Percentiles rank a stretch among this genome's conserved stretches.
Conservation (phyloP, 208 protist species). For the Crithidia sp. region DNA sequence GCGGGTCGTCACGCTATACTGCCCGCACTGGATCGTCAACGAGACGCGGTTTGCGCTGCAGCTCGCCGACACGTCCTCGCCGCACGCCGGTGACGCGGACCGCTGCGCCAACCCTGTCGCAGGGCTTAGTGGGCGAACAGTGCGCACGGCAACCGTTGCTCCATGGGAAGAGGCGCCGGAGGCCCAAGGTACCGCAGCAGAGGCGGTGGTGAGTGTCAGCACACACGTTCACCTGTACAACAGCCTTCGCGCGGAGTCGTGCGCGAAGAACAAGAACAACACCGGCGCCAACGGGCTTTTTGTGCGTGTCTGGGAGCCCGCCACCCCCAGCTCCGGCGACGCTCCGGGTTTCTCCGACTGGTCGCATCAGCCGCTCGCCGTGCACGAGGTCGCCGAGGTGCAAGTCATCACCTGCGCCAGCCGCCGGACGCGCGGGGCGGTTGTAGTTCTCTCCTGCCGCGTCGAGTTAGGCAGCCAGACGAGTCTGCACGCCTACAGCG, state of each 20-base stretch:
- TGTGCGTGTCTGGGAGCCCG: constrained; percentile 28
- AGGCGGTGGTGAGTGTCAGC: not conserved
- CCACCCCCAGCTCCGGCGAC: not conserved
- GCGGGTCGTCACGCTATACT: constrained; percentile 50
- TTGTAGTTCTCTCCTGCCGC: constrained; percentile 61
- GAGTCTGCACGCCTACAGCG: constrained; percentile 37
- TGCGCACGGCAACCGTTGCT: constrained; percentile 26
- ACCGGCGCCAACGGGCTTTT: constrained; percentile 26
- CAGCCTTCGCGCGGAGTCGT: constrained; percentile 41
- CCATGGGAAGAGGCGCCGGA: not conserved
- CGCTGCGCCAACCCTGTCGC: constrained; percentile 18
- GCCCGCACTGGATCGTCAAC: constrained; percentile 74
- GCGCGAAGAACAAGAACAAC: constrained; percentile 13
- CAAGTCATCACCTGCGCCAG: constrained; percentile 28
- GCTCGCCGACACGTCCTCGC: constrained; percentile 37
- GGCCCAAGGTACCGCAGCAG: not conserved
- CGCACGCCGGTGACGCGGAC: constrained; percentile 8
- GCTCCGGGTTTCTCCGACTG: constrained; percentile 50
- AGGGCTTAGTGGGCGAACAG: constrained; percentile 21
- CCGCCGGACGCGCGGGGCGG: constrained; percentile 13
- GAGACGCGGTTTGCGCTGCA: constrained; percentile 49
- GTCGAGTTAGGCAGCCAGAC: constrained; percentile 49
- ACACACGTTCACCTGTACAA: constrained; percentile 43
- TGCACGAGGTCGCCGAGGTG: constrained; percentile 31
- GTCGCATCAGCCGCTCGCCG: constrained; percentile 39